phyloP scores from a whole-genome alignment of 305 asterid genomes.

The Ruellia speciosa region DNA sequence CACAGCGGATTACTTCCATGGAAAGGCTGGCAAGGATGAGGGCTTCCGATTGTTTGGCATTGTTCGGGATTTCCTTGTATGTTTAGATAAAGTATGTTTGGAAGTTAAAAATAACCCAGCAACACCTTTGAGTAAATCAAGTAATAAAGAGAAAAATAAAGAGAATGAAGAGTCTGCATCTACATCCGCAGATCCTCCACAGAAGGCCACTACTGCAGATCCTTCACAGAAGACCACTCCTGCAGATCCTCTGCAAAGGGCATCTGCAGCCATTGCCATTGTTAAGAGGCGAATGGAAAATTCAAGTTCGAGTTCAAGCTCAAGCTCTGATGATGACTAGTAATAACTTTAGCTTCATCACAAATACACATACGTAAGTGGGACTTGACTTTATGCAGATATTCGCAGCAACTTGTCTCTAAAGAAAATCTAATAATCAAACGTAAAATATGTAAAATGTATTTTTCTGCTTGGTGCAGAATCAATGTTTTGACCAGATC shows the following conservation, averaged over 20 bases:
- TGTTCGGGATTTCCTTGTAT: constrained; percentile 64
- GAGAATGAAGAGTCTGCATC: constrained; percentile 2
- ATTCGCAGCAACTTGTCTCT: too few species aligned
- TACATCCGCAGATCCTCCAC: constrained; percentile 18
- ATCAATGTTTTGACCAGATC: too few species aligned
- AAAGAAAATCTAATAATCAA: too few species aligned
- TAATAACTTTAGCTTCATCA: background rate
- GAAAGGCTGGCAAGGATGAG: constrained; percentile 68
- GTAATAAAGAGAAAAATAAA: background rate
- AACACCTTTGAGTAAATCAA: background rate
- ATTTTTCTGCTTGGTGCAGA: too few species aligned
- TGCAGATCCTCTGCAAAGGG: background rate
- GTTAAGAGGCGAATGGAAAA: background rate
- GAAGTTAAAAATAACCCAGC: constrained; percentile 46
- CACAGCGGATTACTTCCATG: constrained; percentile 87
- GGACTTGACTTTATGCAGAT: background rate
- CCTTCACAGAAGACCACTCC: background rate
- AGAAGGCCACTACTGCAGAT: constrained; percentile 21
- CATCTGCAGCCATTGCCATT: background rate
- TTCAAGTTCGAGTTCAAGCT: background rate
- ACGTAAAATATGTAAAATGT: too few species aligned
- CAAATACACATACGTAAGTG: background rate
- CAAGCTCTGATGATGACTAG: background rate
- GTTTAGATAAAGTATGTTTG: constrained; percentile 62
- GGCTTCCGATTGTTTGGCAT: constrained; percentile 60